These are phyloP conservation scores for Domatiomyces catenatus DNA, from an alignment of 2,329 filamentous ascomycete genomes.

Conservation along the genomic window DNA sequence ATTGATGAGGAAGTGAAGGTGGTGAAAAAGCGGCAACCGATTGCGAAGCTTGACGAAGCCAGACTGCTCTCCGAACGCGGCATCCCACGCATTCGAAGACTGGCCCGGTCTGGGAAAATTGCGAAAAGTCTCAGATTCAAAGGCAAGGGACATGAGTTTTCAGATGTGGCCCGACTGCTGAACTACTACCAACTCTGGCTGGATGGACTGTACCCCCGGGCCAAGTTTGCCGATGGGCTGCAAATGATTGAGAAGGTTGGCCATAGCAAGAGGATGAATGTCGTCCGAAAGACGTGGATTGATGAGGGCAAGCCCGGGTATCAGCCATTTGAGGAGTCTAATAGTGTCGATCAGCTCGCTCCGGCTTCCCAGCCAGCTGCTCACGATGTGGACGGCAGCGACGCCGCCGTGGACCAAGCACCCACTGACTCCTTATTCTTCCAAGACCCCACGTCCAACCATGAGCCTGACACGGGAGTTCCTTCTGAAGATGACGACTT, in stretches of 20 bases:
- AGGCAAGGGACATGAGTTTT: conserved; percentile 92
- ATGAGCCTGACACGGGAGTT: neutral
- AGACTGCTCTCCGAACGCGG: conserved; percentile 72
- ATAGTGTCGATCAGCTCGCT: neutral
- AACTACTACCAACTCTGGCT: conserved; percentile 94
- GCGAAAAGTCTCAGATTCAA: conserved; percentile 40
- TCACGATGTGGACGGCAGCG: neutral
- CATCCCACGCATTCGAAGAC: conserved; percentile 59
- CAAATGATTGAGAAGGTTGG: conserved; percentile 85
- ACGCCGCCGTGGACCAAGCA: neutral
- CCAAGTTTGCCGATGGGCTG: conserved; percentile 80
- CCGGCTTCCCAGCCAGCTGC: conserved; percentile 2
- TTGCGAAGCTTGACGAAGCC: conserved; percentile 74
- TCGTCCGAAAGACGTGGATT: conserved; percentile 68
- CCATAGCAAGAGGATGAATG: conserved; percentile 63
- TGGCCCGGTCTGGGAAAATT: conserved; percentile 11
- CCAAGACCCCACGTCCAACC: neutral
- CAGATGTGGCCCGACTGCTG: conserved; percentile 65
- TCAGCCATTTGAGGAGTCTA: neutral
- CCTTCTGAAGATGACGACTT: conserved; percentile 7
- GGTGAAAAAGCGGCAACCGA: conserved; percentile 57
- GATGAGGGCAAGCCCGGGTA: conserved; percentile 43
- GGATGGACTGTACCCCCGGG: conserved; percentile 87
- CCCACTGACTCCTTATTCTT: neutral
- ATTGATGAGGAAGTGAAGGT: conserved; percentile 79